Evolutionary conservation across 306 rosid species (phyloP).

Genomic region (Acmispon strigosus): DNA sequence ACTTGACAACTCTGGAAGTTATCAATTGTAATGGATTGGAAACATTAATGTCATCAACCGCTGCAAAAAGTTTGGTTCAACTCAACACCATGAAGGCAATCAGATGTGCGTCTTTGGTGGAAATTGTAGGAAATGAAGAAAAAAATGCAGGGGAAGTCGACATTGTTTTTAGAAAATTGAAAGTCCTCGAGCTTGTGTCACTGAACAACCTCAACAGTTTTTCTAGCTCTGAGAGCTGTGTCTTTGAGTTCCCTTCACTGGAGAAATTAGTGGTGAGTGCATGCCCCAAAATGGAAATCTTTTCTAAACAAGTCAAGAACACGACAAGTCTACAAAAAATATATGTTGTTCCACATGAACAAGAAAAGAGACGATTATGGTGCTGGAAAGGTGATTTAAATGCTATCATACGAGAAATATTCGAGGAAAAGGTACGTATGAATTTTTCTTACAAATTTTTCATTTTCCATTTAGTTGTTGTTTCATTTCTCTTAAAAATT

Average conservation of each 20-base stretch:
- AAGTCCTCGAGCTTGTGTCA: background rate
- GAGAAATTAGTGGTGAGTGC: background rate
- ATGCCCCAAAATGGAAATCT: background rate
- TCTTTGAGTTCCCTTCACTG: background rate
- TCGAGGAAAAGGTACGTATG: background rate
- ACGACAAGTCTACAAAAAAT: background rate
- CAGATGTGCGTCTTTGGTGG: background rate
- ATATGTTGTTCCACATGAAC: background rate
- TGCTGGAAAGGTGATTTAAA: conserved; percentile 11
- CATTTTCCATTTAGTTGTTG: no score
- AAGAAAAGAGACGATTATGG: background rate
- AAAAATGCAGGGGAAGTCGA: background rate
- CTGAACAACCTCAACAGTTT: background rate
- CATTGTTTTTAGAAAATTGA: conserved; percentile 7
- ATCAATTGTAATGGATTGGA: background rate
- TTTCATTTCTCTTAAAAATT: no score
- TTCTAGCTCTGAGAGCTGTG: background rate
- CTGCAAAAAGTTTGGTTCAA: background rate
- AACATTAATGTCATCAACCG: background rate
- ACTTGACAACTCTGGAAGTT: conserved; percentile 15
- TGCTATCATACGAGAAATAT: background rate
- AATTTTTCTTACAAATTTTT: background rate
- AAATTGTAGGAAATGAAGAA: background rate
- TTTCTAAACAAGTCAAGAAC: background rate
- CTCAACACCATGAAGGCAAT: background rate